phyloP scores from a whole-genome alignment of 2,329 filamentous ascomycete species.

The Aureobasidium lini region DNA sequence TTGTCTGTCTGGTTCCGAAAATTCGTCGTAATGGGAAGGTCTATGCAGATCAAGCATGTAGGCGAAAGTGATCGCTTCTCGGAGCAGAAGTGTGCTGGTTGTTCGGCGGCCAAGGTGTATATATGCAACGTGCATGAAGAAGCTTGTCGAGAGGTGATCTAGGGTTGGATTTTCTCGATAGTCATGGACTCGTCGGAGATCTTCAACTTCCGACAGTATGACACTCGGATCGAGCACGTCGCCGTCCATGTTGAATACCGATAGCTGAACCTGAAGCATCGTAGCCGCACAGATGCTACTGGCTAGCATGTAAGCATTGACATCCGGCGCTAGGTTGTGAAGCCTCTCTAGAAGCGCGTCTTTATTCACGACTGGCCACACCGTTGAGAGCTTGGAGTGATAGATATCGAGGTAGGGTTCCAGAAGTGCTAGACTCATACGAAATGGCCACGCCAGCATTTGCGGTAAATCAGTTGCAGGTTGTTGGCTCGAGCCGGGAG shows the following conservation, averaged over 20 bases:
- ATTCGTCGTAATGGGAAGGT: conserved; percentile 10
- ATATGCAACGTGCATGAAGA: conserved; percentile 18
- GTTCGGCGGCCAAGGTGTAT: conserved; percentile 12
- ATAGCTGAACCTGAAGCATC: conserved; percentile 16
- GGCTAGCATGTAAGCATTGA: conserved; percentile 16
- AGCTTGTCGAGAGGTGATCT: conserved; percentile 12
- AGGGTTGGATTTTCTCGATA: conserved; percentile 15
- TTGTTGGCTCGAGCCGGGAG: not conserved
- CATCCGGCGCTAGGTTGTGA: not conserved
- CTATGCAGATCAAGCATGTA: conserved; percentile 17
- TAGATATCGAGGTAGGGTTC: conserved; percentile 18
- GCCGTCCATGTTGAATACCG: not conserved
- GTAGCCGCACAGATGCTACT: conserved; percentile 17
- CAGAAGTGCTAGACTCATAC: not conserved
- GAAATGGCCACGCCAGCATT: not conserved
- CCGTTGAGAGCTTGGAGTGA: conserved; percentile 17
- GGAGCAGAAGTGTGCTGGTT: conserved; percentile 15
- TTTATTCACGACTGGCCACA: conserved; percentile 17
- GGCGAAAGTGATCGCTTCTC: conserved; percentile 17
- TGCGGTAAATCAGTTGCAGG: not conserved
- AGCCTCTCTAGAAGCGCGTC: not conserved
- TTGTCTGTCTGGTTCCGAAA: not conserved
- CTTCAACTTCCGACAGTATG: conserved; percentile 15
- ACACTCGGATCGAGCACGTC: not conserved
- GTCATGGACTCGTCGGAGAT: conserved; percentile 5